Conservation (phyloP, 225 moss, liverwort and hornwort genomes). For the Asterella californica region DNA sequence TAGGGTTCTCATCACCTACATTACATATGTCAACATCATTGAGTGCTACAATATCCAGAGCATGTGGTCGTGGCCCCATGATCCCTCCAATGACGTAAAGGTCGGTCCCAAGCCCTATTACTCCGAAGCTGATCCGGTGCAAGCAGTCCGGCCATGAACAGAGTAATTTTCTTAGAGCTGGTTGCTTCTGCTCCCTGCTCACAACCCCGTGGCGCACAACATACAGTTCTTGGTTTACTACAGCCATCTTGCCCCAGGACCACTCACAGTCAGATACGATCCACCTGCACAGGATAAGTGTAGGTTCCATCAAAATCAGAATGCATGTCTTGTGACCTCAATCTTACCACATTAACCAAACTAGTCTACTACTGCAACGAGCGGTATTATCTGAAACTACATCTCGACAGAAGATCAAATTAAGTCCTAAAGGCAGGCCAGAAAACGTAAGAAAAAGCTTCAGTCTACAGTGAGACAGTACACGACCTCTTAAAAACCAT, state of each 20-base stretch:
- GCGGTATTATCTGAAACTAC: not conserved
- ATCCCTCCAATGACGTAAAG: slow-evolving; percentile 91
- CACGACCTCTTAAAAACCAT: not conserved
- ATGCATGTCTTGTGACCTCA: not conserved
- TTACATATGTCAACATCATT: slow-evolving; percentile 81
- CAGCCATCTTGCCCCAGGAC: slow-evolving; percentile 71
- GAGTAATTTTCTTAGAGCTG: slow-evolving; percentile 56
- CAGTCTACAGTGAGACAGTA: no score
- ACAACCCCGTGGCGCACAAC: slow-evolving; percentile 77
- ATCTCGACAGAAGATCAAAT: no score
- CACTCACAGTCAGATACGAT: slow-evolving; percentile 64
- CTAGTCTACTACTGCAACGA: not conserved
- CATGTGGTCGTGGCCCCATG: slow-evolving; percentile 47
- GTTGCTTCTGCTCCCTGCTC: slow-evolving; percentile 65
- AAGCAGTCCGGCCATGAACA: slow-evolving; percentile 87
- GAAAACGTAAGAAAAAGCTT: no score
- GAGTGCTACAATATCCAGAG: slow-evolving; percentile 46
- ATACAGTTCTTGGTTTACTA: slow-evolving; percentile 75
- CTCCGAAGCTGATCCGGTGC: slow-evolving; percentile 71
- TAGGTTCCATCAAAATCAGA: not conserved
- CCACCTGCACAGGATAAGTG: slow-evolving; percentile 51
- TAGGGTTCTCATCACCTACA: slow-evolving; percentile 66
- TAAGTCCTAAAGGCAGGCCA: no score
- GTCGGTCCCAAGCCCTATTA: slow-evolving; percentile 70
- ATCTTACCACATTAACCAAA: not conserved